Evolutionary conservation across 352 stramenopile species (phyloP), one percentile per base, ranked within the genome.

Genomic region (Phytopythium chamaehyphon): DNA sequence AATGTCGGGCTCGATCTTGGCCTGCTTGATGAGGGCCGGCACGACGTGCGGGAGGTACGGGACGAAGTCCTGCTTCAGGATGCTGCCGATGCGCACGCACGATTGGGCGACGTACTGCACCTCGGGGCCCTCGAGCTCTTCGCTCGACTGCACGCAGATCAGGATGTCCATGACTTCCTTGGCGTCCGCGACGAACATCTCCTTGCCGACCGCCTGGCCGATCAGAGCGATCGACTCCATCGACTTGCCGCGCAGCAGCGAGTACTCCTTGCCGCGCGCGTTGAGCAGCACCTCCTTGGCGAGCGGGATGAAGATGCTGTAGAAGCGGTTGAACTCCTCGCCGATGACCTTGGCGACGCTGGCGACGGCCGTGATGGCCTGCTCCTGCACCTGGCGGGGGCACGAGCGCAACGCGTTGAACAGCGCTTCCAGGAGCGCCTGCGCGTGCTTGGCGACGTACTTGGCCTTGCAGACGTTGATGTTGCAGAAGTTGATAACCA

Each of bases 141-240:
- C 77, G 45, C 75, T 88, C 23, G 71, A 57, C 56, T 92, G 81
- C 45, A 90, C 72, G 44, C 72, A 76, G 46, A 95, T 68, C 36
- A 95, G 56, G 54, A 93, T 91, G 61, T 91, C 80, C 84, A 95
- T 95, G 39, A 95, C 79, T n/a, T 73, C 74, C 66, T 86, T 87
- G 37, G 84, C 84, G 55, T 95, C 84, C 11, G 52, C 62, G 3
- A 81, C 69, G 36, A 95, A 95, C 19, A 69, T 71, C 26, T 91
- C 70, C 64, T 95, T 95, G 40, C 84, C 84, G n/a, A 95, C 84
- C 11, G 84, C 82, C 68, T 95, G 82, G 26, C 84, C 84, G 55
- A 95, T 93, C 35, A 95, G 62, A 44, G 84, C 84, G 64, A 95
- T 92, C 40, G 82, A 89, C 60, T 95, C 84, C 84, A 95, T 95